A percentile compares a stretch with the other conserved stretches of the same genome.
Evolutionary conservation across 805 yeast genomes (phyloP).

Genomic region (Sungouiella thailandica): DNA sequence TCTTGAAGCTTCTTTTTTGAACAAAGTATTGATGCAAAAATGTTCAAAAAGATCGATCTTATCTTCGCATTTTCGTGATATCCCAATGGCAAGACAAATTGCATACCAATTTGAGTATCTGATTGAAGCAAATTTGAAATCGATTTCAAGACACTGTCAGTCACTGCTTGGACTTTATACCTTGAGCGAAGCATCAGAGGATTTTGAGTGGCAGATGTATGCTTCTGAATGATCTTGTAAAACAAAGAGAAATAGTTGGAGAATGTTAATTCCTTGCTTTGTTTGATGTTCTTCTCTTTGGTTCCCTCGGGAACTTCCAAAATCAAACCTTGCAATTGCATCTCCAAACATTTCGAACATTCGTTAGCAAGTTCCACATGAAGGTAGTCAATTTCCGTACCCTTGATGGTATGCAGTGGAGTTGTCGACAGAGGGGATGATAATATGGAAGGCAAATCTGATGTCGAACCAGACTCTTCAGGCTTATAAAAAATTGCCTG

Average conservation of each 20-base stretch:
- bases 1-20: conserved; percentile 22
- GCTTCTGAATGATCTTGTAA: conserved; percentile 49
- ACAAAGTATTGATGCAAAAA: conserved; percentile 62
- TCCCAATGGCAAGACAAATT: conserved; percentile 72
- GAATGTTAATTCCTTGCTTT: conserved; percentile 57
- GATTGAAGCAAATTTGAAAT: conserved; percentile 66
- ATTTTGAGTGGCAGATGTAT: conserved; percentile 22
- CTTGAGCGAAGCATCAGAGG: conserved; percentile 23
- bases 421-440: conserved; percentile 3
- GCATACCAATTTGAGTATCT: conserved; percentile 73
- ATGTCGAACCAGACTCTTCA: conserved; percentile 16
- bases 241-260: conserved; percentile 63
- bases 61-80: conserved; percentile 63
- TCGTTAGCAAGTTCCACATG: conserved; percentile 61
- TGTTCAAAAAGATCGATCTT: conserved; percentile 69
- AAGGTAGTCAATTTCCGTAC: conserved; percentile 40
- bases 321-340: conserved; percentile 50
- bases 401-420: conserved; percentile 1
- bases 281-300: conserved; percentile 47
- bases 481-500: conserved; percentile 36
- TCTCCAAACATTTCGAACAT: conserved; percentile 53
- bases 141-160: conserved; percentile 60
- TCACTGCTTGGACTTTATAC: conserved; percentile 53
- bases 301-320: conserved; percentile 56
- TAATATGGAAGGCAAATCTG: conserved; percentile 1